Percentiles rank a stretch among this genome's conserved stretches.
phyloP scores from a whole-genome alignment of 202 grass and related monocot species.

The Carex arenaria region DNA sequence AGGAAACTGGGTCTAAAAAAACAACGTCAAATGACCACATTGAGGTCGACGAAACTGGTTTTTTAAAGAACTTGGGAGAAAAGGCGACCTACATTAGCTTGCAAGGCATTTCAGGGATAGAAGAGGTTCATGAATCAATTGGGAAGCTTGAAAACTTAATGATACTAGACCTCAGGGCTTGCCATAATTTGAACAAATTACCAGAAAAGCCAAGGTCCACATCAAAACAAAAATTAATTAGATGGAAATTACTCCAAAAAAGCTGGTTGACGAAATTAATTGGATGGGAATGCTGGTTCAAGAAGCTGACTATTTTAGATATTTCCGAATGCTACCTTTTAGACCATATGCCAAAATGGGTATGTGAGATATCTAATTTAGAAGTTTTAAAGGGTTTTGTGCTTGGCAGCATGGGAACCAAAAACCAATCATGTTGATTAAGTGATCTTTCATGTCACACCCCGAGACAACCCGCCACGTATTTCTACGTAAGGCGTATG shows the following conservation, averaged over 20 bases:
- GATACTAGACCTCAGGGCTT: slow-evolving; percentile 59
- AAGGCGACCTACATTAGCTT: slow-evolving; percentile 46
- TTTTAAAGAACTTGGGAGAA: slow-evolving; percentile 26
- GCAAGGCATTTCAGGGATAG: slow-evolving; percentile 50
- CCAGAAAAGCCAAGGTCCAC: slow-evolving; percentile 18
- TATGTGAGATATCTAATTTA: slow-evolving; percentile 37
- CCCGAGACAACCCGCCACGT: no score
- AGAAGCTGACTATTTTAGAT: slow-evolving; percentile 41
- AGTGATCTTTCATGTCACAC: slow-evolving; percentile 40
- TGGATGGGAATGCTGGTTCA: no score
- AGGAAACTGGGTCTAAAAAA: no score
- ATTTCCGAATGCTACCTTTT: slow-evolving; percentile 57
- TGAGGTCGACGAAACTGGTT: not conserved
- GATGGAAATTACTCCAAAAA: no score
- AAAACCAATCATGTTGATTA: slow-evolving; percentile 24
- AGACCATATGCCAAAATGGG: slow-evolving; percentile 47
- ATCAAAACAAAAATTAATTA: no score
- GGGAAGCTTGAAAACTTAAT: slow-evolving; percentile 30
- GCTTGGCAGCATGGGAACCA: slow-evolving; percentile 33
- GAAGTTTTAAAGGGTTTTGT: slow-evolving; percentile 77
- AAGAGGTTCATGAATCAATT: slow-evolving; percentile 41
- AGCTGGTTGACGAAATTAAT: no score
- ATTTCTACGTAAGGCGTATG: no score
- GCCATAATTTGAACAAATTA: slow-evolving; percentile 62
- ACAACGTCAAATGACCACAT: not conserved